Evolutionary conservation across 176 grass and related monocot species (phyloP).

Genomic region (Triticum aestivum): IWGSC_CS_RefSeq_v2.1 NC_057796.1:454362365-454362864

Average conservation of each 20-base stretch:
- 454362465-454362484: no score
- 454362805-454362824: neutral
- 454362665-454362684: neutral
- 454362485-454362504: neutral
- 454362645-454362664: neutral
- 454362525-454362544: neutral
- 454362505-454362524: neutral
- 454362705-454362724: neutral
- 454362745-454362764: neutral
- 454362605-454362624: neutral
- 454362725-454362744: neutral
- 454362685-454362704: neutral
- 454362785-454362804: neutral
- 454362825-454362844: neutral
- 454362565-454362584: conserved; percentile 5
- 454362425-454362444: no score
- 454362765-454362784: neutral
- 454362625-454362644: neutral
- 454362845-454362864: neutral
- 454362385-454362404: no score
- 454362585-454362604: neutral
- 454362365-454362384: no score
- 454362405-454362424: no score
- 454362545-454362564: conserved; percentile 1
- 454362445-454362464: no score